Percentiles rank a stretch among this genome's conserved stretches.
Conservation (phyloP, 345 rosid species). For the Salix caprea region DNA sequence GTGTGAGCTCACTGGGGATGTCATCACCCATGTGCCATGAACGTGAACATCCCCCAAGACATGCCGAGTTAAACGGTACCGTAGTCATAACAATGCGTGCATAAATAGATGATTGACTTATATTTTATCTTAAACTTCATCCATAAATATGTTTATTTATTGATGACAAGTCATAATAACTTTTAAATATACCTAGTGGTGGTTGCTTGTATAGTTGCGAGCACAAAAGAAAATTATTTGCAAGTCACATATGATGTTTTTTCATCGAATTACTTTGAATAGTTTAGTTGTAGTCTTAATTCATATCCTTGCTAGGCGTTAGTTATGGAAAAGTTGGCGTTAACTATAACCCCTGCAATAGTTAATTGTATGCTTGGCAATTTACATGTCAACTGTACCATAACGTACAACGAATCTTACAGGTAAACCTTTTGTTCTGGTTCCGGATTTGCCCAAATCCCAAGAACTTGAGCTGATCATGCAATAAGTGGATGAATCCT, state of each 20-base stretch:
- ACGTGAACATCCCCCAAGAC: constrained; percentile 39
- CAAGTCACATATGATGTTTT: not conserved
- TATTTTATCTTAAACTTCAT: not conserved
- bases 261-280: constrained; percentile 24
- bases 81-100: constrained; percentile 9
- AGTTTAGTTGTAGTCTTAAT: not conserved
- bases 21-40: constrained; percentile 53
- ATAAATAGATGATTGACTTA: constrained; percentile 19
- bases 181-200: constrained; percentile 7
- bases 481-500: not conserved
- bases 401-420: constrained; percentile 23
- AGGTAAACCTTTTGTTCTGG: not conserved
- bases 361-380: constrained; percentile 16
- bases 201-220: not conserved
- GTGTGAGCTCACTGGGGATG: constrained; percentile 9
- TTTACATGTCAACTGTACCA: constrained; percentile 22
- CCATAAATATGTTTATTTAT: constrained; percentile 4
- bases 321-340: not conserved
- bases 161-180: constrained; percentile 13
- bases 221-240: too few species aligned
- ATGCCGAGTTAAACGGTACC: constrained; percentile 36
- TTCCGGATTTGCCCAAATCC: not conserved
- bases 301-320: not conserved
- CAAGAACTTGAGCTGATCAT: not conserved
- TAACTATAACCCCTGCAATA: not conserved